Conservation (phyloP, 306 rosid genomes). For the Prunus fruticosa region DNA sequence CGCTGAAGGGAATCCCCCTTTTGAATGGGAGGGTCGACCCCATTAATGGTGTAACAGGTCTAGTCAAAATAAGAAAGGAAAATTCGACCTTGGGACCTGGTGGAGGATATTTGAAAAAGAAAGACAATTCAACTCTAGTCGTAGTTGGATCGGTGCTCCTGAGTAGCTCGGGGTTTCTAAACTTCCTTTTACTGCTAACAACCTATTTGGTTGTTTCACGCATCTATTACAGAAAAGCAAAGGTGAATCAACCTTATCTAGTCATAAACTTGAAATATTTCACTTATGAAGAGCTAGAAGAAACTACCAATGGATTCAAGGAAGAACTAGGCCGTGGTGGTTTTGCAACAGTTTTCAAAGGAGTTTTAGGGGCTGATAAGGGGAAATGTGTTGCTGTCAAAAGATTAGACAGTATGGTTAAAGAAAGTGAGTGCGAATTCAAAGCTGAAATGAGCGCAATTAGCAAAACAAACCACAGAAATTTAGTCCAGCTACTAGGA, state of each 20-base stretch:
- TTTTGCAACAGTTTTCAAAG: slow-evolving; percentile 31
- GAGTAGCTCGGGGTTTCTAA: slow-evolving; percentile 38
- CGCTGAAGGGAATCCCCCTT: slow-evolving; percentile 50
- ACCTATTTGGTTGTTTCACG: slow-evolving; percentile 15
- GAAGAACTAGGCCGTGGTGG: slow-evolving; percentile 24
- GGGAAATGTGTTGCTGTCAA: slow-evolving; percentile 42
- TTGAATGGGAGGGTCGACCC: slow-evolving; percentile 38
- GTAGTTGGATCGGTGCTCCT: slow-evolving; percentile 36
- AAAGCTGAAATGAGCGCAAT: slow-evolving; percentile 3
- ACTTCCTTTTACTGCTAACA: slow-evolving; percentile 18
- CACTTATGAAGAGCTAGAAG: slow-evolving; percentile 16
- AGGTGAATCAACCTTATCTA: slow-evolving; percentile 11
- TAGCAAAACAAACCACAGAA: slow-evolving; percentile 20
- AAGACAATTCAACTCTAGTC: slow-evolving; percentile 18
- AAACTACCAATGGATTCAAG: slow-evolving; percentile 24
- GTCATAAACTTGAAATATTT: slow-evolving; percentile 9
- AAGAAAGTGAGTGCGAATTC: slow-evolving; percentile 41
- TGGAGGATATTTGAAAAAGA: not conserved
- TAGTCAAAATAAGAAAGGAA: slow-evolving; percentile 41
- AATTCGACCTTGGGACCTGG: slow-evolving; percentile 13
- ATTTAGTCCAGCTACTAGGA: slow-evolving; percentile 19
- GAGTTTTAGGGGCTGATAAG: slow-evolving; percentile 15
- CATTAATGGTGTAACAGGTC: not conserved
- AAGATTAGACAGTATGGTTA: slow-evolving; percentile 31
- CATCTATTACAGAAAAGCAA: slow-evolving; percentile 20